Base-by-base conservation (phyloP, 2,329 filamentous ascomycete genomes). In the Amesomyces nigricolor region DNA sequence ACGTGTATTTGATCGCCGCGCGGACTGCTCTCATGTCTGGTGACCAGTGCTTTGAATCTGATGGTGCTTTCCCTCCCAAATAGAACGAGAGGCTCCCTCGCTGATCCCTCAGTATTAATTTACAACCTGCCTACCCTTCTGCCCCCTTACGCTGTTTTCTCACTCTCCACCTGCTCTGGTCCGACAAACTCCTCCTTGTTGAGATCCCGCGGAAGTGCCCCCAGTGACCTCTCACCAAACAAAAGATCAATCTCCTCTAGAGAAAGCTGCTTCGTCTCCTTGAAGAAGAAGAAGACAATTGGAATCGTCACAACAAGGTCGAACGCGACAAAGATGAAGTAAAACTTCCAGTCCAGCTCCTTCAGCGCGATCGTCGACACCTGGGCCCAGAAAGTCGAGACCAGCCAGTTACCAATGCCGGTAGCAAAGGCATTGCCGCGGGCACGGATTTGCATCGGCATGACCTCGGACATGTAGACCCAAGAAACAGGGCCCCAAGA, bases 401-500 rank as follows among this genome's bases (percentile, higher is more conserved):
- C 76, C 1, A 80, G 70, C 80, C 79, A 83, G 61, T 82, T 83
- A 1, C 79, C 79, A 44, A 83, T 72, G 47, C 74, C 78, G 0
- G 80, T 81, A 0, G 79, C 78, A 58, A 83, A 81, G 4, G 80
- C 79, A 46, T 76, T 79, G 2, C 81, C 81, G 19, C 76, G 73
- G 5, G 78, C 78, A 32, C 85, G 80, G 53, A 86, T 86, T 59
- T 82, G 81, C 69, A 87, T 78, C 9, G 85, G 83, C 68, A 83
- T 82, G 57, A 87, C 80, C 66, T 87, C 85, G 14, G 78, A 78
- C 66, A 83, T 82, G 66, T 87, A 87, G 1, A 86, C 74, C 82
- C 83, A 86, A 0, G 73, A 76, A 64, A 80, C 76, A 3, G 80
- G 79, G 1, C 81, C 78, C 70, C 81, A 84, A 0, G 79, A 82